phyloP scores from a whole-genome alignment of 2,329 filamentous ascomycete genomes.

The Fusarium longipes region DNA sequence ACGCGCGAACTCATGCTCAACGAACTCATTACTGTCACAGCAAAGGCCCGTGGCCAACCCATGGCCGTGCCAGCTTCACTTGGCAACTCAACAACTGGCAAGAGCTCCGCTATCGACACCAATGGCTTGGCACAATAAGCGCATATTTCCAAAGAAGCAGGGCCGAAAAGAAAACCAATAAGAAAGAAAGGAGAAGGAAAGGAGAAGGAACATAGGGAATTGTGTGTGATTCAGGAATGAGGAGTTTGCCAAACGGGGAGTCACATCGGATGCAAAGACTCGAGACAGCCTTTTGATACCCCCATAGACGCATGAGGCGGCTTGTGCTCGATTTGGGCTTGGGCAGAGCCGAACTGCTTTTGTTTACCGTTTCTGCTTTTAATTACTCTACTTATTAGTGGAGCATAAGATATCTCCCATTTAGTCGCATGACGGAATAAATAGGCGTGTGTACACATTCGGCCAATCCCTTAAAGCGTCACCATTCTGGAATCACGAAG shows the following conservation, averaged over 20 bases:
- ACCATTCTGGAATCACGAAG: neutral
- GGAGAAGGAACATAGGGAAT: neutral
- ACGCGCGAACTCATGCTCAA: constrained; percentile 81
- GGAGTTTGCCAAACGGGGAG: constrained; percentile 40
- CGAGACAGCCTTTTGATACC: constrained; percentile 48
- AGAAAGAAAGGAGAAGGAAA: constrained; percentile 6
- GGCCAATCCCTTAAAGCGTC: neutral
- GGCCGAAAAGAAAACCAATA: neutral
- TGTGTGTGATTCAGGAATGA: constrained; percentile 12
- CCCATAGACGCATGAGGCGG: constrained; percentile 51
- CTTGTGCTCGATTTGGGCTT: constrained; percentile 34
- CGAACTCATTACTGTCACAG: constrained; percentile 67
- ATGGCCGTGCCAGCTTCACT: constrained; percentile 48
- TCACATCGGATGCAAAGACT: constrained; percentile 43
- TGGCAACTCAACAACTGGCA: constrained; percentile 42
- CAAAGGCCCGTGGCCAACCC: constrained; percentile 59
- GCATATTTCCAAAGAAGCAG: neutral
- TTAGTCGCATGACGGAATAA: constrained; percentile 14
- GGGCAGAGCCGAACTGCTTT: constrained; percentile 35
- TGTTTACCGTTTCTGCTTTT: constrained; percentile 31
- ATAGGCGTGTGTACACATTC: constrained; percentile 19
- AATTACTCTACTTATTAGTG: constrained; percentile 5
- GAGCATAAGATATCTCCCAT: constrained; percentile 5
- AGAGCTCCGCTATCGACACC: constrained; percentile 48
- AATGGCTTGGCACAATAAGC: constrained; percentile 58